Percentiles rank a stretch among this genome's conserved stretches.
Evolutionary conservation across 176 grass and related monocot genomes (phyloP).

Genomic region (Panicum miliaceum): DNA sequence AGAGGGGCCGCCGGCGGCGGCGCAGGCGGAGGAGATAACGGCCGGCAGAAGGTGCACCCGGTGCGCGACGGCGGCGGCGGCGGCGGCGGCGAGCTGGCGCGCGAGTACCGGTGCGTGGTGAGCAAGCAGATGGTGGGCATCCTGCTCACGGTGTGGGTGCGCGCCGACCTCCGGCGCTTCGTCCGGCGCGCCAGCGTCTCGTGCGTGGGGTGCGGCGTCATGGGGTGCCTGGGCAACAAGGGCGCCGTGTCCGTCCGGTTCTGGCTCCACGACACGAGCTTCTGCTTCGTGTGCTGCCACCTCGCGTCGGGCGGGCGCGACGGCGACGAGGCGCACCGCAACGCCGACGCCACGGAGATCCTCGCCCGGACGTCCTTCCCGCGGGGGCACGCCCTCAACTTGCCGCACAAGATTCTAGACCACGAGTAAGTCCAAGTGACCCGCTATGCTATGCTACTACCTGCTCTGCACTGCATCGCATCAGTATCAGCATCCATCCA

Average conservation of each 20-base stretch:
- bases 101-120: constrained; percentile 71
- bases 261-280: constrained; percentile 67
- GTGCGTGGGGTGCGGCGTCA: constrained; percentile 85
- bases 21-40: background rate
- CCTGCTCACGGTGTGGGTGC: constrained; percentile 80
- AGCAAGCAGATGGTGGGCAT: constrained; percentile 99
- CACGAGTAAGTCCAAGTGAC: constrained; percentile 55
- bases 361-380: constrained; percentile 63
- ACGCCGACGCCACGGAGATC: constrained; percentile 69
- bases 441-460: background rate
- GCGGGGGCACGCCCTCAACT: constrained; percentile 41
- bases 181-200: constrained; percentile 73
- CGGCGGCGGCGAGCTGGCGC: background rate
- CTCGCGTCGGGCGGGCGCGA: constrained; percentile 68
- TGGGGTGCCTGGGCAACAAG: constrained; percentile 97
- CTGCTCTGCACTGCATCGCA: too few relatives aligned
- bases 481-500: background rate
- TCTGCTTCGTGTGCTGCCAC: constrained; percentile 80
- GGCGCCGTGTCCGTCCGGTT: constrained; percentile 65
- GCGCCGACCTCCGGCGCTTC: constrained; percentile 66
- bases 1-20: background rate
- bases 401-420: constrained; percentile 62
- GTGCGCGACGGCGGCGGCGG: constrained; percentile 37
- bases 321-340: constrained; percentile 71
- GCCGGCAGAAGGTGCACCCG: constrained; percentile 51